Base-by-base conservation (phyloP, 768 basidiomycete species). In the Tylopilus cervinicoccineus region DNA sequence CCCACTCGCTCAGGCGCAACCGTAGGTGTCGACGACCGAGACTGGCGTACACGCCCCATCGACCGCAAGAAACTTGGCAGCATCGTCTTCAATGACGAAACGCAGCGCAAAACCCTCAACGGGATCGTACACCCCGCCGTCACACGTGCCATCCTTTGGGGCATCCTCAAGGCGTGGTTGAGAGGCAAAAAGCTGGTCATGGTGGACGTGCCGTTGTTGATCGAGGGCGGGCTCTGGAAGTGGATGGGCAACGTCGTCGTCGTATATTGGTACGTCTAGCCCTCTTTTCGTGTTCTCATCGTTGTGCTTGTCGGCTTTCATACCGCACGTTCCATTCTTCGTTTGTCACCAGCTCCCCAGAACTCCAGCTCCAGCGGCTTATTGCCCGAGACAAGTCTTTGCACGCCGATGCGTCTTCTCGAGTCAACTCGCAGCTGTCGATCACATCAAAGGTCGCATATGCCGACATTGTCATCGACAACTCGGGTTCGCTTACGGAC, bases 111-210 rank as follows among this genome's bases (percentile, higher is more conserved):
- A 60, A 74, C 75, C 62, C 69, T 98, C 50, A 97, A 97, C 57
- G 63, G 70, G 7, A 94, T 98, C 56, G 80, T 93, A 6, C 96
- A 99, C 63, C 95, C 96, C 5, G 86, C 88, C 0, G 90, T 98
- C n/a, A 70, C 84, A 43, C 75, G 77, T 52, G 81, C 78, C n/a
- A 88, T 97, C 77, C 59, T 86, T 10, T 78, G 76, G 76, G 72
- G 72, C 44, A 76, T 94, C 4, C 38, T 92, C 42, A 70, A 72
- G 48, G 72, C 72, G 48, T 99, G 94, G 92, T 40, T 92, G 38
- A 70, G 69, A 33, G 95, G 96, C 7, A 73, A 90, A 58, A 84
- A 78, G 61, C 72, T 87, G 32, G 89, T 86, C 52, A 75, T 97
- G 3, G 68, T 98, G 55, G 96, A 98, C 65, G 88, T 96, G 6